phyloP scores from a whole-genome alignment of 192 early-diverging fungal genomes.

The Coemansia guatemalensis region DNA sequence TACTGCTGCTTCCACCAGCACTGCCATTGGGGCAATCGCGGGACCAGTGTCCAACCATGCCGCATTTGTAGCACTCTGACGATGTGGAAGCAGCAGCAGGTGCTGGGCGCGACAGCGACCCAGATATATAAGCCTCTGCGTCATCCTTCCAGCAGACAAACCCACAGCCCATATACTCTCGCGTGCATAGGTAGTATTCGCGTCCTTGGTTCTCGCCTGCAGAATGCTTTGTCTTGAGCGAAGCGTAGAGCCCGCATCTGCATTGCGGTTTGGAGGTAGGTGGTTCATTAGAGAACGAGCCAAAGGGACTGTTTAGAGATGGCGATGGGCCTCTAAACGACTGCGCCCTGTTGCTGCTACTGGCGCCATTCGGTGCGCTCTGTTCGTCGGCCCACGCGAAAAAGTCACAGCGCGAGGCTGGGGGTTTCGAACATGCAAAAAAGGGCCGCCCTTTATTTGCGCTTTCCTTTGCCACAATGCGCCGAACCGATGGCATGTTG shows the following conservation, averaged over 20 bases:
- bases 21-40: constrained; percentile 29
- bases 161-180: constrained; percentile 35
- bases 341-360: background rate
- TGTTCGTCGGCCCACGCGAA: constrained; percentile 63
- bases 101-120: background rate
- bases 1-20: background rate
- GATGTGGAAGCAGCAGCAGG: background rate
- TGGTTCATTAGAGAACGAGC: background rate
- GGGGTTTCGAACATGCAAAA: constrained; percentile 44
- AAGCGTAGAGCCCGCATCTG: constrained; percentile 52
- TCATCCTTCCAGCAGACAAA: constrained; percentile 47
- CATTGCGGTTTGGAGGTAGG: constrained; percentile 46
- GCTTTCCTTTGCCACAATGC: constrained; percentile 52
- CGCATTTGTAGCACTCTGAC: constrained; percentile 41
- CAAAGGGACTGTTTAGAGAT: background rate
- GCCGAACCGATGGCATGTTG: constrained; percentile 36
- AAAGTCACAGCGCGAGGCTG: constrained; percentile 53
- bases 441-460: constrained; percentile 62
- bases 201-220: constrained; percentile 52
- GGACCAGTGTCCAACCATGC: constrained; percentile 43
- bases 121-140: constrained; percentile 17
- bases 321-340: constrained; percentile 4
- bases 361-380: background rate
- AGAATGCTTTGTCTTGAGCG: constrained; percentile 11
- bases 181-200: constrained; percentile 55